Evolutionary conservation across 768 basidiomycete species (phyloP).

Genomic region (Gloeophyllum trabeum): DNA sequence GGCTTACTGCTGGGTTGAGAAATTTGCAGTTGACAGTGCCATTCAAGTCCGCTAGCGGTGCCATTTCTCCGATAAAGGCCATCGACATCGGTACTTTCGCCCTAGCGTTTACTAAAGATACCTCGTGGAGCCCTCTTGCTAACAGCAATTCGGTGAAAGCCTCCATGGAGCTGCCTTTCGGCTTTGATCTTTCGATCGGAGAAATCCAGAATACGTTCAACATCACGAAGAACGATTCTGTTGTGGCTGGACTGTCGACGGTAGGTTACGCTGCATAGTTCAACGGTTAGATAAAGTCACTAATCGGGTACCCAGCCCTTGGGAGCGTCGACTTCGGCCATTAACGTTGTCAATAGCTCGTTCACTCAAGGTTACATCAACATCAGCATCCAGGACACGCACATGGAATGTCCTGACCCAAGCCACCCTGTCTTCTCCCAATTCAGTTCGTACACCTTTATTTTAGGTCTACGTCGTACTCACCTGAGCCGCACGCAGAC

Average conservation of each 20-base stretch:
- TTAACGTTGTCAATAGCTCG: constrained; percentile 36
- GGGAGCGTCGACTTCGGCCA: constrained; percentile 51
- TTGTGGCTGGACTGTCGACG: constrained; percentile 49
- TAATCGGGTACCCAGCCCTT: constrained; percentile 29
- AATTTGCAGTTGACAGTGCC: constrained; percentile 51
- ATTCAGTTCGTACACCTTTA: constrained; percentile 35
- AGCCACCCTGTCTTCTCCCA: constrained; percentile 41
- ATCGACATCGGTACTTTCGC: constrained; percentile 52
- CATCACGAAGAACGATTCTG: constrained; percentile 38
- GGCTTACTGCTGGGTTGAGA: constrained; percentile 54
- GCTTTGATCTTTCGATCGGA: constrained; percentile 46
- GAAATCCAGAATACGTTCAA: constrained; percentile 58
- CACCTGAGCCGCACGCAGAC: constrained; percentile 24
- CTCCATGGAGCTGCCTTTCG: constrained; percentile 56
- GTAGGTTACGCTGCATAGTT: constrained; percentile 21
- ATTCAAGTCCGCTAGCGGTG: constrained; percentile 31
- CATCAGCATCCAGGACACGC: constrained; percentile 46
- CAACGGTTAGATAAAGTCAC: neutral
- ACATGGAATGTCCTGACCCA: constrained; percentile 32
- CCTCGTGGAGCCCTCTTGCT: constrained; percentile 47
- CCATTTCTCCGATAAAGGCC: constrained; percentile 53
- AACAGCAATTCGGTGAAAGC: constrained; percentile 52
- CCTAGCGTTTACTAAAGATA: constrained; percentile 39
- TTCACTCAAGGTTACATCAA: constrained; percentile 55
- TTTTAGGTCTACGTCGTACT: neutral